A percentile compares a stretch with the other conserved stretches of the same genome.
phyloP scores from a whole-genome alignment of 1,139 yeast species.

The Hyphopichia khmerensis region DNA sequence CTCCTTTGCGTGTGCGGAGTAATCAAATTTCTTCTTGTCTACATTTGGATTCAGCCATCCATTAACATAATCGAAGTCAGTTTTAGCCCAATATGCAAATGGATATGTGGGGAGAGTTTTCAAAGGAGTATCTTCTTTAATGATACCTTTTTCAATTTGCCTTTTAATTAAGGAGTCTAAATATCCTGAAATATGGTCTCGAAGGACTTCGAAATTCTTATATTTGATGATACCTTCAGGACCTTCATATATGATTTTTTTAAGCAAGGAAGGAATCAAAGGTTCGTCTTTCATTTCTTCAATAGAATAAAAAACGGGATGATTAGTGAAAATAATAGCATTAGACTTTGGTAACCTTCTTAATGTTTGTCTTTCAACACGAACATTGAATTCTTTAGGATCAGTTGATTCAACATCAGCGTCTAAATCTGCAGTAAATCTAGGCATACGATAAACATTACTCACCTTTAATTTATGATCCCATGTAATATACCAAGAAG shows the following conservation, averaged over 20 bases:
- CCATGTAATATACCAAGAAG: constrained; percentile 75
- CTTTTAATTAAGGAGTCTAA: constrained; percentile 56
- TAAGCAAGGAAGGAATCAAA: constrained; percentile 61
- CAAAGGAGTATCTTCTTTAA: constrained; percentile 54
- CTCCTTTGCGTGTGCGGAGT: constrained; percentile 21
- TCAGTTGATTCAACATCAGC: constrained; percentile 32
- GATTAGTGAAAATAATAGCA: constrained; percentile 59
- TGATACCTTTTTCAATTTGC: constrained; percentile 57
- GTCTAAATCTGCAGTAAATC: constrained; percentile 27
- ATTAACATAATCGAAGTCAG: constrained; percentile 37
- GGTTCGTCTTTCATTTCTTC: constrained; percentile 83
- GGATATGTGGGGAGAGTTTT: constrained; percentile 65
- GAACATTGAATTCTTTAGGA: constrained; percentile 50
- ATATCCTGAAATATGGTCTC: constrained; percentile 60
- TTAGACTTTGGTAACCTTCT: constrained; percentile 47
- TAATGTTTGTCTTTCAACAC: constrained; percentile 58
- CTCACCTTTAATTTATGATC: constrained; percentile 61
- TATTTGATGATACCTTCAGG: constrained; percentile 65
- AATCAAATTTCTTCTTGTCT: constrained; percentile 19
- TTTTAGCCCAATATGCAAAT: constrained; percentile 50
- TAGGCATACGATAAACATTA: constrained; percentile 51
- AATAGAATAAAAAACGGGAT: constrained; percentile 66
- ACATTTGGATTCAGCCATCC: constrained; percentile 52
- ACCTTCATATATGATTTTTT: constrained; percentile 62
- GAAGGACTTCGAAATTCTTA: constrained; percentile 55